These are phyloP conservation scores for Tetrahymena malaccensis DNA, from an alignment of 73 alveolate genomes.

Conservation along the genomic window DNA sequence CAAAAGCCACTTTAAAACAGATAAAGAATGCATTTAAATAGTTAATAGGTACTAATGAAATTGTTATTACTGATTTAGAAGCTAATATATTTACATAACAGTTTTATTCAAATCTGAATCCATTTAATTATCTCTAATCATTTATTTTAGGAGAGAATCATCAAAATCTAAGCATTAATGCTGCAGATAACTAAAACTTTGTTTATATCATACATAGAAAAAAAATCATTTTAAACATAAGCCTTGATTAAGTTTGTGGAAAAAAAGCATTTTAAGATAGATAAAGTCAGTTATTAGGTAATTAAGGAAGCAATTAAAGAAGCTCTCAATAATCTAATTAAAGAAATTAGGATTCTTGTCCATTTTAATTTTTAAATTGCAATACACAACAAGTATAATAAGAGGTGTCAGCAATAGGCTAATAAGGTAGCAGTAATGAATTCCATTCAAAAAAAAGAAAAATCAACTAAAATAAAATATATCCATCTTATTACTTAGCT, in stretches of 20 bases:
- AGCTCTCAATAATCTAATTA: too few relatives aligned
- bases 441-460: background rate
- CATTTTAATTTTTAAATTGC: too few relatives aligned
- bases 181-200: background rate
- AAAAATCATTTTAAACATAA: background rate
- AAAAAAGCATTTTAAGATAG: background rate
- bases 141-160: background rate
- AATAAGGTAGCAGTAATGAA: background rate
- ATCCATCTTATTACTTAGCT: background rate
- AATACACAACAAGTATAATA: too few relatives aligned
- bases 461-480: background rate
- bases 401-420: background rate
- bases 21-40: background rate
- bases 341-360: background rate
- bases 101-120: background rate
- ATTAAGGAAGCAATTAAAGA: background rate
- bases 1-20: background rate
- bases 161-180: background rate
- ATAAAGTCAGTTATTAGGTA: background rate
- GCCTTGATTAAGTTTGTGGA: background rate
- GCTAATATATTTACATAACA: background rate
- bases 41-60: background rate
- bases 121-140: background rate
- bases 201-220: background rate
- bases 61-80: background rate